A percentile compares a stretch with the other conserved stretches of the same genome.
phyloP scores from a whole-genome alignment of 129 eudicot genomes.

The Apium graveolens region DNA sequence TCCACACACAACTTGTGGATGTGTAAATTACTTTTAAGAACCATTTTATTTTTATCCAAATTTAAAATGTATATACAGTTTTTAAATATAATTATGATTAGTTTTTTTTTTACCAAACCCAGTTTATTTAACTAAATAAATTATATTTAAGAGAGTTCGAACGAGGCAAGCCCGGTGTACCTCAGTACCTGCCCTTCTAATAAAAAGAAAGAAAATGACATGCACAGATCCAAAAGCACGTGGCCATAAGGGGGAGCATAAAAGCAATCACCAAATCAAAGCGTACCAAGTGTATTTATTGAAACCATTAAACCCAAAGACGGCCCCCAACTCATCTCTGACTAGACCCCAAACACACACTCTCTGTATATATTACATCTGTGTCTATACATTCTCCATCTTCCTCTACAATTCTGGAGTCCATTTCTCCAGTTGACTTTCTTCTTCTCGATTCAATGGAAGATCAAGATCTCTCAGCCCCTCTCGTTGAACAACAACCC shows the following conservation, averaged over 20 bases:
- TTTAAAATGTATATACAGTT: too few species aligned
- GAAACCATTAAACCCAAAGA: not conserved
- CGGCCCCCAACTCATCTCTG: not conserved
- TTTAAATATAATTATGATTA: too few species aligned
- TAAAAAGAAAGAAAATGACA: not conserved
- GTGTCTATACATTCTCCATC: not conserved
- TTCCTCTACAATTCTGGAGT: not conserved
- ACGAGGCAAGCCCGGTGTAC: too few species aligned
- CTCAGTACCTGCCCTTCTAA: too few species aligned
- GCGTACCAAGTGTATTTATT: not conserved
- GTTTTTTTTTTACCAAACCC: too few species aligned
- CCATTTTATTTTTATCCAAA: too few species aligned
- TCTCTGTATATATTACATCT: not conserved
- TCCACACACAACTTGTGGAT: too few species aligned
- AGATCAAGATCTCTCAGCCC: slow-evolving; percentile 36
- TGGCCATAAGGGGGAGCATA: not conserved
- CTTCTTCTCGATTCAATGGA: slow-evolving; percentile 14
- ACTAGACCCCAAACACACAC: not conserved
- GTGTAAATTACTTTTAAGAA: too few species aligned
- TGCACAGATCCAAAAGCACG: slow-evolving; percentile 6
- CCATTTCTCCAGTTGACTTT: slow-evolving; percentile 3
- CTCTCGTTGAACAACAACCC: slow-evolving; percentile 28
- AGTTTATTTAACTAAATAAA: too few species aligned
- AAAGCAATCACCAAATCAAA: not conserved
- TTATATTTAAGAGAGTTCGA: too few species aligned